A percentile compares a stretch with the other conserved stretches of the same genome.
phyloP scores from a whole-genome alignment of 345 rosid genomes.

The Garcia nutans region DNA sequence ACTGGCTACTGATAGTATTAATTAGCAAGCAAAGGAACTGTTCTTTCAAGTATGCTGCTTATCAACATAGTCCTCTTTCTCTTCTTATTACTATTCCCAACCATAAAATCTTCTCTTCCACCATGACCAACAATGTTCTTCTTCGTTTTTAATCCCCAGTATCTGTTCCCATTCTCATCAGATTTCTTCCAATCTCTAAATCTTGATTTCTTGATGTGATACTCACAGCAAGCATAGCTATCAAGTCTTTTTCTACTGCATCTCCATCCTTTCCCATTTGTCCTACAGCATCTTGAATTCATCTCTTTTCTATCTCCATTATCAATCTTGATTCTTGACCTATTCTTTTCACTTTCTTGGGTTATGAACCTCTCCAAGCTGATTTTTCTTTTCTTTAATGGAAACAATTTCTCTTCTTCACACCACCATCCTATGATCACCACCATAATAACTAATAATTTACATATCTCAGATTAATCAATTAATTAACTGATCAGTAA shows the following conservation, averaged over 20 bases:
- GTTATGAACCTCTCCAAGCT: conserved; percentile 10
- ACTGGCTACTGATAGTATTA: not conserved
- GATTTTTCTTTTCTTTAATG: conserved; percentile 9
- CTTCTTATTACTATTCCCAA: not conserved
- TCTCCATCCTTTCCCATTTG: conserved; percentile 14
- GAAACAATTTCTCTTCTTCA: conserved; percentile 16
- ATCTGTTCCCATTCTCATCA: not conserved
- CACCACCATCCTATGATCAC: conserved; percentile 5
- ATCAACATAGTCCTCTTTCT: not conserved
- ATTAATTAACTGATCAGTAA: not conserved
- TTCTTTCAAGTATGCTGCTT: conserved; percentile 5
- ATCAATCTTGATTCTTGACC: not conserved
- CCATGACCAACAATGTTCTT: not conserved
- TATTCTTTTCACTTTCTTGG: not conserved
- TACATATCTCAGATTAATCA: too few species aligned
- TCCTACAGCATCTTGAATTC: not conserved
- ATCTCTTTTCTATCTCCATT: not conserved
- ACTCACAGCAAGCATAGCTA: not conserved
- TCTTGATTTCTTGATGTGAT: not conserved
- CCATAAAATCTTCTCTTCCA: not conserved
- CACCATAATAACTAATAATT: not conserved
- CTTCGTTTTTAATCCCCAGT: not conserved
- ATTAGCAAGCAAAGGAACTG: conserved; percentile 8
- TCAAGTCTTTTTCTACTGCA: conserved; percentile 2
- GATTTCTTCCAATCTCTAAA: not conserved